Evolutionary conservation across 2,329 filamentous ascomycete genomes (phyloP), one percentile per base, ranked within the genome.

Genomic region (Capronia coronata): DNA sequence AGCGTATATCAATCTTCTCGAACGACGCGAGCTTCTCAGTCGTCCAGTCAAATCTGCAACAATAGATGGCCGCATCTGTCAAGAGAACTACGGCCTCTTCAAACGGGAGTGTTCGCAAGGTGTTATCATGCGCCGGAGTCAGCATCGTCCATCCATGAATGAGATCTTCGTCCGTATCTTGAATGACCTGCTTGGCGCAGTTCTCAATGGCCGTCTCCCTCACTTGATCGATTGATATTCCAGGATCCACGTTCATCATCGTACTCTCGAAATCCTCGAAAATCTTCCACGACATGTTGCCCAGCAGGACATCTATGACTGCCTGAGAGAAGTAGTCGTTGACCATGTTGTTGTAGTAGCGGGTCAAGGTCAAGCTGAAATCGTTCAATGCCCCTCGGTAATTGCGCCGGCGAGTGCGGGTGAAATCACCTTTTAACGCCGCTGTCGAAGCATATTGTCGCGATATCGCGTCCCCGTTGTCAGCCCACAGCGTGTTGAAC

Each of bases 301-400:
- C 93, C 0, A 97, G 78, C 2, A 95, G 77, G 63, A 93, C 97
- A 65, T 98, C 93, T 57, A 98, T 95, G 43, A 87, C 87, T 0
- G 89, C 87, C 66, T 98, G 93, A 18, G 90, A 86, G 68, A 97
- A 97, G 67, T 94, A 96, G 68, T 98, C 93, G 59, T 94, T 95
- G 57, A 98, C 89, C 68, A 97, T 93, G 58, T 95, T 97, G 63
- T 77, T 84, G 63, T 81, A 84, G 63, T 83, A 83, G 7, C 68
- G 63, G 5, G 87, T 91, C 35, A 98, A 73, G 0, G 90, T 96
- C 43, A 97, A 74, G 0, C 89, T 87, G 43, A 96, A 81, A 63
- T 98, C 93, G 29, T 91, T 94, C 51, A 98, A 69, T 0, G 91
- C 91, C 2, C 93, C 93, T 1, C 87, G 83, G 62, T 94, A 93